Base-by-base conservation (phyloP, 2,329 filamentous ascomycete species). In the Calonectria crousiana region DNA sequence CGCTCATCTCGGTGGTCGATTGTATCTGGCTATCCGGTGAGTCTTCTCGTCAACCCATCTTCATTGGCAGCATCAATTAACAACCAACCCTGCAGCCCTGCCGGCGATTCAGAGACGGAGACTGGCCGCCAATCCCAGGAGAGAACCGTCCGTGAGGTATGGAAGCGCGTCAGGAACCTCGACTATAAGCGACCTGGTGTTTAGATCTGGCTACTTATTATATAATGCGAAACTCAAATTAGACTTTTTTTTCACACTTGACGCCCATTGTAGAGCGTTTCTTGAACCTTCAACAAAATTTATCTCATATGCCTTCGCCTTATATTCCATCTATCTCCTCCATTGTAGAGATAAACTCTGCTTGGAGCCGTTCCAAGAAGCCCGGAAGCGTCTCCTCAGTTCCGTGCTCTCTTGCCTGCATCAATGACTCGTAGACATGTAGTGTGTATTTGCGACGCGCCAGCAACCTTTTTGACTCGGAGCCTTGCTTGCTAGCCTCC, bases 261-360 rank as follows among this genome's bases (percentile, higher is more conserved):
- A n/a, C 36, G 30, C 23, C 36, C 26, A 41, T 36, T 38, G 23
- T 62, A 62, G 26, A 34, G 18, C 28, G 14, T 16, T 62, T 20
- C 8, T 62, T 26, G 41, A 60, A 62, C 23, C 34, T 18, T 28
- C 23, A 13, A 38, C n/a, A 52, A 64, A 26, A 3, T 6, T 10
- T 23, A 3, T n/a, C 18, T 18, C 34, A 36, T 26, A 32, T 60
- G 23, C 34, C 6, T 41, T 34, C 36, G 14, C 36, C 20, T 28
- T 74, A 81, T 72, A 78, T 70, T 4, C 76, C 74, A 1, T 94
- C 91, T 34, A 95, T 90, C 1, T 88, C 89, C 28, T 91, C 89
- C 94, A 98, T 96, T 10, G 90, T 87, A 6, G 88, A 78, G 10
- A 94, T 88, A 80, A 98, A 98, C 69, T 97, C 94, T 64, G 89